Evolutionary conservation across 805 yeast genomes (phyloP).

Genomic region (Kodamaea neixiangensis): DNA sequence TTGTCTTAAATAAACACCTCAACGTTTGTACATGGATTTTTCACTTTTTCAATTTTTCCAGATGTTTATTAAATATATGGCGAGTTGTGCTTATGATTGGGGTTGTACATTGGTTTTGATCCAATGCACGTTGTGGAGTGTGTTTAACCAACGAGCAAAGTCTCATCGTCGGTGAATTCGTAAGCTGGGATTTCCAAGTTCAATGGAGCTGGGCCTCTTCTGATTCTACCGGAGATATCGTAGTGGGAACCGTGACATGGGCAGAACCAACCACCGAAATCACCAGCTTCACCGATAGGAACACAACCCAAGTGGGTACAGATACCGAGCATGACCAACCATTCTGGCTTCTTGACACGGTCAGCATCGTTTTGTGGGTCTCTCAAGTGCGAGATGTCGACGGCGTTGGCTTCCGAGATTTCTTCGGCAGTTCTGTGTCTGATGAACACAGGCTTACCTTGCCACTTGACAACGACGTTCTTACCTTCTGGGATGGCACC

Average conservation of each 20-base stretch:
- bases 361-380: conserved; percentile 93
- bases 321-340: conserved; percentile 99
- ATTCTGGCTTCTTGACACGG: conserved; percentile 95
- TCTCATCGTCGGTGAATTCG: conserved; percentile 74
- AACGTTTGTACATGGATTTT: conserved; percentile 10
- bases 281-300: conserved; percentile 99
- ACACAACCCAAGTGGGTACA: conserved; percentile 99
- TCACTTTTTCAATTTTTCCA: background rate
- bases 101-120: background rate
- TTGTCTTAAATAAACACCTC: background rate
- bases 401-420: conserved; percentile 89
- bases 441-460: conserved; percentile 99
- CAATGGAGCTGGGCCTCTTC: conserved; percentile 99
- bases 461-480: conserved; percentile 98
- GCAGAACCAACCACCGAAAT: conserved; percentile 99
- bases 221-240: conserved; percentile 99
- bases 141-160: conserved; percentile 81
- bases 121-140: conserved; percentile 1
- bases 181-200: conserved; percentile 96
- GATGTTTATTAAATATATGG: conserved; percentile 2
- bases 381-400: conserved; percentile 76
- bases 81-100: background rate
- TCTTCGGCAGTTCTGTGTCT: conserved; percentile 96
- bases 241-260: conserved; percentile 99
- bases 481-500: conserved; percentile 95